Conservation (phyloP, 495 filamentous ascomycete genomes). For the Xanthoparmelia taractica region DNA sequence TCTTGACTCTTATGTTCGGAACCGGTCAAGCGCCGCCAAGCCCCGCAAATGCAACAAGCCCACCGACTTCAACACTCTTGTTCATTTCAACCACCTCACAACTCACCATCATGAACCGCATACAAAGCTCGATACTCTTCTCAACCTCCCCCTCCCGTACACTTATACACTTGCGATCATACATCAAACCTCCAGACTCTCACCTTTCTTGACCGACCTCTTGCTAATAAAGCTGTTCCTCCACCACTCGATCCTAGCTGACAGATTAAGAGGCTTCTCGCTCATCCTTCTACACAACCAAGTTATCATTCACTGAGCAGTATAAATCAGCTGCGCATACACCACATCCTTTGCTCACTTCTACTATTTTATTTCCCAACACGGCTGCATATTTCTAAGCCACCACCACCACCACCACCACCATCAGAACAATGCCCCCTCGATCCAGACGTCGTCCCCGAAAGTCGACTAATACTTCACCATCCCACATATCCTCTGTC, state of each 20-base stretch:
- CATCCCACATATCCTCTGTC: constrained; percentile 14
- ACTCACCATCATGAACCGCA: constrained; percentile 20
- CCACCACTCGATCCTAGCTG: too few relatives aligned
- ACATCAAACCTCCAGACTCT: constrained; percentile 18
- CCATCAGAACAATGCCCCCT: constrained; percentile 15
- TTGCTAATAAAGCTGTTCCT: neutral
- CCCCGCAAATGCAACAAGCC: neutral
- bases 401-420: constrained; percentile 18
- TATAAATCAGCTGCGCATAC: neutral
- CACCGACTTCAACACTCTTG: neutral
- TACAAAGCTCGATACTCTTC: constrained; percentile 10
- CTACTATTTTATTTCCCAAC: neutral
- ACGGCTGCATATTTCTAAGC: constrained; percentile 30
- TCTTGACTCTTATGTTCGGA: neutral
- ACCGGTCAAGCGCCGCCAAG: constrained; percentile 18
- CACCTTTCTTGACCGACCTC: neutral
- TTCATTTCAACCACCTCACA: constrained; percentile 9
- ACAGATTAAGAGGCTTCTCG: too few relatives aligned
- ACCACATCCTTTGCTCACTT: neutral
- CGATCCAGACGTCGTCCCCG: constrained; percentile 22
- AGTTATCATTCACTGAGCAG: neutral
- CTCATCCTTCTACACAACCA: neutral
- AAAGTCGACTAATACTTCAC: constrained; percentile 20
- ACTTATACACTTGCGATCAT: constrained; percentile 13
- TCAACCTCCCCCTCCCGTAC: constrained; percentile 15